These are phyloP conservation scores for Penicillium verrucosum DNA, from an alignment of 2,329 filamentous ascomycete genomes.

Conservation along the genomic window DNA sequence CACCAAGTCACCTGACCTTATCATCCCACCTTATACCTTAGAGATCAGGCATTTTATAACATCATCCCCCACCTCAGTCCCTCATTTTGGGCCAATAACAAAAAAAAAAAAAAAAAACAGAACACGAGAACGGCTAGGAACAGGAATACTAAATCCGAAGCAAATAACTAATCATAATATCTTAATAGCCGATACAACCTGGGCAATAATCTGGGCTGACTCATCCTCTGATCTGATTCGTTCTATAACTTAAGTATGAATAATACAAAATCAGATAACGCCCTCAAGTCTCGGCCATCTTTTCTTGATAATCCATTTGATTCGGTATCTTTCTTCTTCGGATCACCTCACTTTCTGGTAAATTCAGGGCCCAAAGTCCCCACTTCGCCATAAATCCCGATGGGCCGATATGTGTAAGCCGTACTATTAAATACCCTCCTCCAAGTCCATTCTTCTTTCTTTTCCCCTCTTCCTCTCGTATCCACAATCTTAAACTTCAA, in stretches of 20 bases:
- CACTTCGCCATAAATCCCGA: conserved; percentile 23
- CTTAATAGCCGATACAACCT: neutral
- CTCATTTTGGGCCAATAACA: neutral
- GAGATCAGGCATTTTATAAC: neutral
- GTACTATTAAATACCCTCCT: conserved; percentile 19
- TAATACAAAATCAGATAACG: neutral
- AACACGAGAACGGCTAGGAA: neutral
- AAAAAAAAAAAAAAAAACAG: too few relatives aligned
- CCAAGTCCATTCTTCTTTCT: neutral
- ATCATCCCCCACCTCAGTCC: neutral
- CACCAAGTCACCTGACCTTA: neutral
- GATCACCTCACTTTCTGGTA: conserved; percentile 31
- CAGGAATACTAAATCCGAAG: neutral
- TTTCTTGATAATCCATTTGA: conserved; percentile 35
- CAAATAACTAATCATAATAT: neutral
- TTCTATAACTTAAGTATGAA: neutral
- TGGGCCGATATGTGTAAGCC: conserved; percentile 28
- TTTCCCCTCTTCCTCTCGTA: conserved; percentile 9
- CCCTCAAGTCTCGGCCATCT: conserved; percentile 33
- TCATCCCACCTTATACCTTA: neutral
- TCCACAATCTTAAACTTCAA: conserved; percentile 5
- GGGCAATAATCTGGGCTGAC: neutral
- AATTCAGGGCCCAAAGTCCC: conserved; percentile 8
- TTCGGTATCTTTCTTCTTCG: conserved; percentile 39
- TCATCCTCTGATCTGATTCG: neutral